phyloP scores from a whole-genome alignment of 1,284 basidiomycete species.

The Ustilago sp. region DNA sequence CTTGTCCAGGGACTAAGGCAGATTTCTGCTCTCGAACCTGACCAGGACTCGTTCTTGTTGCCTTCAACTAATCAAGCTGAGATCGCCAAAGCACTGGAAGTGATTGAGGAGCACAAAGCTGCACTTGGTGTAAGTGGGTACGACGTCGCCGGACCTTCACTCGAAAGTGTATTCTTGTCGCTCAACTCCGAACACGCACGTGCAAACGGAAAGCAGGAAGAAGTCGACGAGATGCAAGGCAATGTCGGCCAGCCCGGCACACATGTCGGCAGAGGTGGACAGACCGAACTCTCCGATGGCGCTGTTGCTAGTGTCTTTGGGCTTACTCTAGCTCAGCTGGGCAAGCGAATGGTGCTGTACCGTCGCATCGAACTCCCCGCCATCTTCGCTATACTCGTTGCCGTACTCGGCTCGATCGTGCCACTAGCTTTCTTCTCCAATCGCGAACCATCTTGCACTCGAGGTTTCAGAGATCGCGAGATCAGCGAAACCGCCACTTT shows the following conservation, averaged over 20 bases:
- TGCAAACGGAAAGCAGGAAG: slow-evolving; percentile 34
- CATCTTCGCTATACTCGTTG: slow-evolving; percentile 75
- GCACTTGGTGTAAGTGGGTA: slow-evolving; percentile 73
- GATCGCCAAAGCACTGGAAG: slow-evolving; percentile 75
- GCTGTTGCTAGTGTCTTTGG: slow-evolving; percentile 73
- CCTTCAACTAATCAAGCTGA: slow-evolving; percentile 54
- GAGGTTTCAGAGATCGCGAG: slow-evolving; percentile 61
- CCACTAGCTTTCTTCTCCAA: slow-evolving; percentile 77
- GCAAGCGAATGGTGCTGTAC: slow-evolving; percentile 78
- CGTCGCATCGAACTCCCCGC: slow-evolving; percentile 79
- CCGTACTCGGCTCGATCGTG: slow-evolving; percentile 76
- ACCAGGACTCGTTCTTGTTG: slow-evolving; percentile 69
- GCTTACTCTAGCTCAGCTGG: slow-evolving; percentile 79
- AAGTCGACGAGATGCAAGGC: slow-evolving; percentile 44
- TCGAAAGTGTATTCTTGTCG: slow-evolving; percentile 83
- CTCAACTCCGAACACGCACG: slow-evolving; percentile 73
- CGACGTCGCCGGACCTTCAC: slow-evolving; percentile 79
- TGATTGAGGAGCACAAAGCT: slow-evolving; percentile 73
- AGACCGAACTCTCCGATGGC: slow-evolving; percentile 73
- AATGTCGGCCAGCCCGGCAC: slow-evolving; percentile 22
- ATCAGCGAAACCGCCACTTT: slow-evolving; percentile 57
- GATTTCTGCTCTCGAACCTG: slow-evolving; percentile 25
- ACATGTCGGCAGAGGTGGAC: background rate
- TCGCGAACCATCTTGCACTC: slow-evolving; percentile 73
- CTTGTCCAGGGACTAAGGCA: slow-evolving; percentile 70